Base-by-base conservation (phyloP, 2,329 filamentous ascomycete genomes). In the Trichoderma hamatum region DNA sequence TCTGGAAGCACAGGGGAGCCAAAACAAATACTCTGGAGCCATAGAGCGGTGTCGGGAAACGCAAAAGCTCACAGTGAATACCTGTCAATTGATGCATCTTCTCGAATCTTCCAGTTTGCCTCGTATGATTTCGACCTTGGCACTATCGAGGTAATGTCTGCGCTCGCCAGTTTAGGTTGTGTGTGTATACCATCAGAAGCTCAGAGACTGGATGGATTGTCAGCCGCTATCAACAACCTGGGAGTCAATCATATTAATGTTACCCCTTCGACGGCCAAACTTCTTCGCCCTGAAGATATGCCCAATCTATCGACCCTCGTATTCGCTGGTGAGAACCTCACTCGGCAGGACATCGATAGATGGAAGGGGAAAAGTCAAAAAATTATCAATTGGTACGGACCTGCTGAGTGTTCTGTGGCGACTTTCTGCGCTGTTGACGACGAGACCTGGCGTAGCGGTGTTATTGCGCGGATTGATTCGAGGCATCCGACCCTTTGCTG, bases 321-420 rank as follows among this genome's bases (percentile, higher is more conserved):
- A 11, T 62, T 68, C 34, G 66, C 56, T 30, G 66, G 66, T 24
- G 66, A 68, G 30, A 63, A 62, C 21, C 32, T 68, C 30, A 36
- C 21, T 9, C 34, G 60, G 51, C 56, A 62, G 26, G 66, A 68
- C 21, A 26, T 63, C 55, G 32, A 52, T 21, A 54, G 46, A 32
- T 68, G 66, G 66, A 63, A 62, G 43, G 56, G 58, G 10, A 43
- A 55, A n/a, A 39, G 46, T 32, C 39, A 55, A n/a, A 19, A 32
- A 24, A 34, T 68, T 10, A 62, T 62, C 11, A 68, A 68, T 63
- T 68, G 66, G 66, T 68, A 68, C 21, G 66, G 66, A 19, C 66
- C 66, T 54, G 56, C 46, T 32, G 66, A 68, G 14, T 62, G 30
- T 39, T 63, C 66, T 62, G 30, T 32, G 19, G 39, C 56, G 16